Conservation (phyloP, 495 filamentous ascomycete genomes). For the Lophiotrema nucula region DNA sequence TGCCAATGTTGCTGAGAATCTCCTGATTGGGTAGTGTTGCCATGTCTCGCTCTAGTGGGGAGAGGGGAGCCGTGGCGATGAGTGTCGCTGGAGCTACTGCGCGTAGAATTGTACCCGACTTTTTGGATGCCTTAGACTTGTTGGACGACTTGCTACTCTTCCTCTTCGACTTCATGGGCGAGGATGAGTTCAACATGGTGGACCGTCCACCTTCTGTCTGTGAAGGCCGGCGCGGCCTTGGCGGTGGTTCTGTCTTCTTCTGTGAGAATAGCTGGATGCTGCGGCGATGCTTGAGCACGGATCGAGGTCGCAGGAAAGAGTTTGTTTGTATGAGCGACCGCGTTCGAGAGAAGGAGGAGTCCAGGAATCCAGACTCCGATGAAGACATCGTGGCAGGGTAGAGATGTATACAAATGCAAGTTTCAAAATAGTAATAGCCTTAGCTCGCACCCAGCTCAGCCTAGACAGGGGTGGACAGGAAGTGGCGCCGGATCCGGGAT, state of each 20-base stretch:
- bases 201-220: slow-evolving; percentile 4
- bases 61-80: slow-evolving; percentile 18
- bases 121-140: slow-evolving; percentile 16
- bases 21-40: slow-evolving; percentile 40
- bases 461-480: neutral
- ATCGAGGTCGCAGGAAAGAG: neutral
- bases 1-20: slow-evolving; percentile 32
- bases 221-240: slow-evolving; percentile 5
- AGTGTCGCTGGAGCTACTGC: slow-evolving; percentile 30
- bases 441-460: neutral
- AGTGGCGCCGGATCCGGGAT: neutral
- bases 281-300: neutral
- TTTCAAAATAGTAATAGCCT: slow-evolving; percentile 28
- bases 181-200: neutral
- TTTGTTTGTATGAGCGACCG: slow-evolving; percentile 7
- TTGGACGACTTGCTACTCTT: slow-evolving; percentile 5
- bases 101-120: slow-evolving; percentile 33
- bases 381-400: slow-evolving; percentile 20
- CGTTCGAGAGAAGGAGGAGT: slow-evolving; percentile 16
- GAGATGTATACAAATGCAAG: slow-evolving; percentile 27
- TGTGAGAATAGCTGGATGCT: slow-evolving; percentile 13
- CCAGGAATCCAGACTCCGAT: slow-evolving; percentile 14
- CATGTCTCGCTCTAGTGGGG: slow-evolving; percentile 38
- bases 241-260: slow-evolving; percentile 3
- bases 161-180: slow-evolving; percentile 4